Percentiles rank a stretch among this genome's conserved stretches.
Evolutionary conservation across 2,329 filamentous ascomycete genomes (phyloP).

Genomic region (Penicillium sp.): DNA sequence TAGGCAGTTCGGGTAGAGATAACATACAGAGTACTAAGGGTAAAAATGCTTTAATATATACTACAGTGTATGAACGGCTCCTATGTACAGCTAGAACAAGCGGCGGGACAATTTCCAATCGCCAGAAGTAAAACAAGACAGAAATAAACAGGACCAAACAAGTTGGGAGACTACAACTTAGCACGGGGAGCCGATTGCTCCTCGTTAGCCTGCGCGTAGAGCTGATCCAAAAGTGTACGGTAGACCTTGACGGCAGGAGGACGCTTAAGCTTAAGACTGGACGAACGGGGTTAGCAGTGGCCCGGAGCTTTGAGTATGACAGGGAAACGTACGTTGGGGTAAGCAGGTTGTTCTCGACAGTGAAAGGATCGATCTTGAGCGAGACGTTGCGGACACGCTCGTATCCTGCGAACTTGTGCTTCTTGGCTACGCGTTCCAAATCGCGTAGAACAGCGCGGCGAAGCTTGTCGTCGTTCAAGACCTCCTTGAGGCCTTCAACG

Average conservation of each 20-base stretch:
- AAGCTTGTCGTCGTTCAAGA: slow-evolving; percentile 69
- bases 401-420: slow-evolving; percentile 88
- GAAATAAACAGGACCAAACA: neutral
- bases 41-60: slow-evolving; percentile 12
- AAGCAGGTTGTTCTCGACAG: slow-evolving; percentile 82
- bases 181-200: slow-evolving; percentile 41
- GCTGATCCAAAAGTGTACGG: slow-evolving; percentile 58
- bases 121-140: neutral
- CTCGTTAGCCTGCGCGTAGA: slow-evolving; percentile 60
- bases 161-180: slow-evolving; percentile 36
- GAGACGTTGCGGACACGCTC: slow-evolving; percentile 76
- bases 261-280: slow-evolving; percentile 70
- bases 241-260: slow-evolving; percentile 67
- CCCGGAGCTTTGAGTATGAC: neutral
- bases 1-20: too few species aligned
- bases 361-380: slow-evolving; percentile 85
- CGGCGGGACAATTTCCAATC: slow-evolving; percentile 4
- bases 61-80: slow-evolving; percentile 12
- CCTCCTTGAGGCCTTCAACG: slow-evolving; percentile 65
- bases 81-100: slow-evolving; percentile 12
- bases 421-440: slow-evolving; percentile 74
- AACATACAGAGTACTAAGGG: too few species aligned
- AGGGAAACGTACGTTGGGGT: slow-evolving; percentile 48
- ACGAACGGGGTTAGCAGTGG: slow-evolving; percentile 20
- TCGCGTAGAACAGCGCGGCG: slow-evolving; percentile 74